Percentiles rank a stretch among this genome's conserved stretches.
These are phyloP conservation scores for Aspergillus hiratsukae DNA, from an alignment of 2,329 filamentous ascomycete genomes.

Conservation along the genomic window DNA sequence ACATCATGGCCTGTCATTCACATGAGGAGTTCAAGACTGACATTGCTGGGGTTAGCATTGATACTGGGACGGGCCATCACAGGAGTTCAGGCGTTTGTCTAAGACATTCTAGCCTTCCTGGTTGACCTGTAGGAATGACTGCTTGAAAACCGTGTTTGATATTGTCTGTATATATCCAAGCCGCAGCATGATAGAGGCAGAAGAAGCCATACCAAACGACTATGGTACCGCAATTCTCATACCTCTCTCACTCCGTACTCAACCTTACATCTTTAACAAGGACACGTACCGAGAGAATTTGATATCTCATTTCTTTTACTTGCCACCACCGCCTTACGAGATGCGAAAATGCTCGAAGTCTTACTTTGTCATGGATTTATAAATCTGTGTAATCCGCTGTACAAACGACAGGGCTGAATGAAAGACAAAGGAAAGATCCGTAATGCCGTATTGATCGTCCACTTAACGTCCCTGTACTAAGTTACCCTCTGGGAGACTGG, in stretches of 20 bases:
- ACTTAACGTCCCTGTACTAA: not conserved
- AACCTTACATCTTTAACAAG: not conserved
- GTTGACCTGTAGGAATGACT: not conserved
- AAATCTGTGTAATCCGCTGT: not conserved
- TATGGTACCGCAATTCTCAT: not conserved
- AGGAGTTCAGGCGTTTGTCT: constrained; percentile 75
- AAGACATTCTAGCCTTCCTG: constrained; percentile 17
- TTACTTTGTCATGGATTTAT: not conserved
- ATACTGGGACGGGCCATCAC: constrained; percentile 66
- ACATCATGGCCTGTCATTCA: not conserved
- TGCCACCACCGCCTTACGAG: not conserved
- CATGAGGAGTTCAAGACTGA: constrained; percentile 2
- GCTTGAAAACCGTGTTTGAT: not conserved
- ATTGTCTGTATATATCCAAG: not conserved
- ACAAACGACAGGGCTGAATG: not conserved
- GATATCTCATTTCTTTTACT: not conserved
- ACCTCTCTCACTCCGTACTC: no score
- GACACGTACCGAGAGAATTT: not conserved
- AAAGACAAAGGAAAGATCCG: not conserved
- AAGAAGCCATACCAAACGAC: not conserved
- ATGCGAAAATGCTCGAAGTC: not conserved
- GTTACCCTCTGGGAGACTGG: not conserved
- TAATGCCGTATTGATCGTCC: not conserved
- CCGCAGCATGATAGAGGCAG: not conserved
- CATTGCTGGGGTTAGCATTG: constrained; percentile 47